Conservation (phyloP, 495 filamentous ascomycete species). For the Aspergillus egyptiacus region DNA sequence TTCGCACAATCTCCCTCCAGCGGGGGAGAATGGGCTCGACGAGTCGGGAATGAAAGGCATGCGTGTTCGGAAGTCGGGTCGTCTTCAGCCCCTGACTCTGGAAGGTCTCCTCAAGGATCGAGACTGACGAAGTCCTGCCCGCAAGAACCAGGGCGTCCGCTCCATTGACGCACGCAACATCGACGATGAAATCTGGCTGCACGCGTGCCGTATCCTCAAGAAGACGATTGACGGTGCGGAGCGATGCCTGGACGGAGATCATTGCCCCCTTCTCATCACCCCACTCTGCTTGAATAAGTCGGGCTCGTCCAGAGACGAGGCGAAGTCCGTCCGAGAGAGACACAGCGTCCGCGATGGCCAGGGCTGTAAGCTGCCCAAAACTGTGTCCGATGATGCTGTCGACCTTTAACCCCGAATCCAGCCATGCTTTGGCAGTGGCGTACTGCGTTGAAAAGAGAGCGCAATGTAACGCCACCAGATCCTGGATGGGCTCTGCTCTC, state of each 20-base stretch:
- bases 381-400: conserved; percentile 44
- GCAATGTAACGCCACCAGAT: conserved; percentile 37
- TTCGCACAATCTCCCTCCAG: conserved; percentile 24
- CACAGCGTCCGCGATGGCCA: conserved; percentile 36
- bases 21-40: conserved; percentile 32
- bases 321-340: conserved; percentile 31
- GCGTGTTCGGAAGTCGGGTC: conserved; percentile 40
- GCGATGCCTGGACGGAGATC: conserved; percentile 27
- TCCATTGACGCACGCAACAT: conserved; percentile 45
- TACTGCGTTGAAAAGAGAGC: conserved; percentile 46
- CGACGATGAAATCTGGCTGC: conserved; percentile 7
- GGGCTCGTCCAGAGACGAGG: conserved; percentile 37
- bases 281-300: conserved; percentile 31
- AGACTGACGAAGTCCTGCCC: too few relatives aligned
- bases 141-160: conserved; percentile 32
- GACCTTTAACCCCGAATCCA: conserved; percentile 40
- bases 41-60: conserved; percentile 30
- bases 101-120: conserved; percentile 24
- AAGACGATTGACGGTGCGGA: too few relatives aligned
- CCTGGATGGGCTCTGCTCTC: conserved; percentile 24
- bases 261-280: conserved; percentile 40
- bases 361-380: conserved; percentile 48
- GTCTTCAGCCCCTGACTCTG: conserved; percentile 3
- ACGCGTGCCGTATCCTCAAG: too few relatives aligned
- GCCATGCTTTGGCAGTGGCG: conserved; percentile 43